phyloP scores from a whole-genome alignment of 2,329 filamentous ascomycete genomes.

The Nemania abortiva region DNA sequence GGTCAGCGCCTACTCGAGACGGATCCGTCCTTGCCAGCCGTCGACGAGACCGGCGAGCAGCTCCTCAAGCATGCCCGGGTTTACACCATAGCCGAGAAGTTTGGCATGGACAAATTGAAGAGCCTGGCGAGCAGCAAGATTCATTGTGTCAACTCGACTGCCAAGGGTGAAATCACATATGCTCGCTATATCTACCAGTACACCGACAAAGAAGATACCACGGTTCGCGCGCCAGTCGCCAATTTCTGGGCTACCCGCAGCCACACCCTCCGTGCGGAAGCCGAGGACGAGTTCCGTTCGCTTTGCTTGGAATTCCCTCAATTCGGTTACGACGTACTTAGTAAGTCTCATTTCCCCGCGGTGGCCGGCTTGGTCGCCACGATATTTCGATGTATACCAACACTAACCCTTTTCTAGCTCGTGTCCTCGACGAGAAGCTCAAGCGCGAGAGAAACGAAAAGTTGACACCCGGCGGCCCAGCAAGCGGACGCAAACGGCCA shows the following conservation, averaged over 20 bases:
- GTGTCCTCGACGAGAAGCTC: slow-evolving; percentile 75
- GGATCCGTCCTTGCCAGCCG: slow-evolving; percentile 71
- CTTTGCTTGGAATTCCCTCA: slow-evolving; percentile 91
- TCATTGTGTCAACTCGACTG: slow-evolving; percentile 88
- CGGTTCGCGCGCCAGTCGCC: slow-evolving; percentile 85
- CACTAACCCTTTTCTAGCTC: slow-evolving; percentile 57
- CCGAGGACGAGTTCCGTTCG: slow-evolving; percentile 84
- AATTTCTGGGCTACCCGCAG: slow-evolving; percentile 88
- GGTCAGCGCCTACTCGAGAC: slow-evolving; percentile 76
- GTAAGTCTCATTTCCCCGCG: slow-evolving; percentile 59
- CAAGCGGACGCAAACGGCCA: slow-evolving; percentile 68
- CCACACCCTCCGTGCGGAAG: slow-evolving; percentile 85
- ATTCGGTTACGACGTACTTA: slow-evolving; percentile 93
- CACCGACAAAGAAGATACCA: slow-evolving; percentile 75
- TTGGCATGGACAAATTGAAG: slow-evolving; percentile 76
- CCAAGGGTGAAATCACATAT: slow-evolving; percentile 90
- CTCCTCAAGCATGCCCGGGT: slow-evolving; percentile 90
- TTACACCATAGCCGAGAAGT: slow-evolving; percentile 88
- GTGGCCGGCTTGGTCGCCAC: slow-evolving; percentile 3
- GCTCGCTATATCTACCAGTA: slow-evolving; percentile 90
- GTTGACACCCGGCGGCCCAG: slow-evolving; percentile 61
- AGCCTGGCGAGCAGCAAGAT: slow-evolving; percentile 88
- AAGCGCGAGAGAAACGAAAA: slow-evolving; percentile 72
- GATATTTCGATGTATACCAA: slow-evolving; percentile 8
- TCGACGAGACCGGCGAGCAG: slow-evolving; percentile 84